Conservation (phyloP, 1,284 basidiomycete species). For the Agaricales sp. region DNA sequence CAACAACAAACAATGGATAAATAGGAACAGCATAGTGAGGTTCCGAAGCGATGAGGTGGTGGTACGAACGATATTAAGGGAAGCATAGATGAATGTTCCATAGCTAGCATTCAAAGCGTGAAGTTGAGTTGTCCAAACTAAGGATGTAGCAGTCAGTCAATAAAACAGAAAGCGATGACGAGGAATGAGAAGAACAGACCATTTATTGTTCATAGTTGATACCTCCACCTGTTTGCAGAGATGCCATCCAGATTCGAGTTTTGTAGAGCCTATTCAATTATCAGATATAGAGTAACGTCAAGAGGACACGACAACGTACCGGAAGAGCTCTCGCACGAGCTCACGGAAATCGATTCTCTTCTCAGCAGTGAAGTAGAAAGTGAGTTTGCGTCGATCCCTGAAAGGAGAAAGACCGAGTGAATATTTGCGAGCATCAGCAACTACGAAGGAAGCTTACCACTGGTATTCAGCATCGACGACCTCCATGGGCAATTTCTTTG, state of each 20-base stretch:
- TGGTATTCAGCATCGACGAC: constrained; percentile 98
- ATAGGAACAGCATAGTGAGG: too few species aligned
- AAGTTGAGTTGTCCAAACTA: too few species aligned
- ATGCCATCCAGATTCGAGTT: constrained; percentile 75
- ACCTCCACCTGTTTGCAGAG: constrained; percentile 32
- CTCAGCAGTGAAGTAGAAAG: constrained; percentile 95
- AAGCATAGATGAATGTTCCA: too few species aligned
- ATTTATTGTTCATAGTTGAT: constrained; percentile 24
- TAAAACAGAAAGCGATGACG: too few species aligned
- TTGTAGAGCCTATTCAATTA: constrained; percentile 49
- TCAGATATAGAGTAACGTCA: constrained; percentile 5
- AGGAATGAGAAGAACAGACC: too few species aligned
- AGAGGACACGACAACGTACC: constrained; percentile 30
- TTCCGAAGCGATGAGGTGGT: too few species aligned
- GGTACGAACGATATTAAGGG: too few species aligned
- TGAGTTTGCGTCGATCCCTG: constrained; percentile 94
- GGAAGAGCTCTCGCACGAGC: constrained; percentile 86
- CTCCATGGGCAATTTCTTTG: constrained; percentile 94
- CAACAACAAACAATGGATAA: too few species aligned
- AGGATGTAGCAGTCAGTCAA: too few species aligned
- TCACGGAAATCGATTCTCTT: constrained; percentile 97
- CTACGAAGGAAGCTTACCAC: constrained; percentile 46
- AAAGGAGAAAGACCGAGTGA: neutral
- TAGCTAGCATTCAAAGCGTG: too few species aligned
- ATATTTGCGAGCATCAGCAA: constrained; percentile 1